A percentile compares a stretch with the other conserved stretches of the same genome.
Evolutionary conservation across 2,329 filamentous ascomycete species (phyloP).

Genomic region (Penicillium sp.): DNA sequence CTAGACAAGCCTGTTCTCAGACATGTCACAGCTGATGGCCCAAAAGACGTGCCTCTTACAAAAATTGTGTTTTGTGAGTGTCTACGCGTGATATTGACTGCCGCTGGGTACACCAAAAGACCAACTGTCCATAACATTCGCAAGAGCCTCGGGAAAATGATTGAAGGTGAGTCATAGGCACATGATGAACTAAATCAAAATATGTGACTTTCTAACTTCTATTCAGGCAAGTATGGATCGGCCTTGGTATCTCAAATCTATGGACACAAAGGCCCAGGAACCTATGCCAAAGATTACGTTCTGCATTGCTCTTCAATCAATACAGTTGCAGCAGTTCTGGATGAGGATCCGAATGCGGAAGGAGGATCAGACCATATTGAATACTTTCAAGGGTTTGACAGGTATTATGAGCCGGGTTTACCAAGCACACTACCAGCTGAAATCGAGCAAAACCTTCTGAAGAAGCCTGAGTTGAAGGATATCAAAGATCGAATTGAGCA

Average conservation of each 20-base stretch:
- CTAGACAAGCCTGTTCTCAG: slow-evolving; percentile 18
- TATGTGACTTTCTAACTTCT: too few species aligned
- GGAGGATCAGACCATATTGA: slow-evolving; percentile 17
- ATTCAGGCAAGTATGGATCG: slow-evolving; percentile 22
- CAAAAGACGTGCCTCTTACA: slow-evolving; percentile 13
- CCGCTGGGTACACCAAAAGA: slow-evolving; percentile 14
- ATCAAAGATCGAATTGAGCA: slow-evolving; percentile 10
- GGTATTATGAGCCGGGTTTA: slow-evolving; percentile 14
- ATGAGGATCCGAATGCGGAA: too few species aligned
- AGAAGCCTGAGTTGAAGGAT: slow-evolving; percentile 10
- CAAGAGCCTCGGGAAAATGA: slow-evolving; percentile 10
- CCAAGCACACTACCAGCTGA: slow-evolving; percentile 12
- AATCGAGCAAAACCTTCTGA: slow-evolving; percentile 14
- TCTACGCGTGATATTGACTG: slow-evolving; percentile 6
- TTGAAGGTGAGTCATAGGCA: slow-evolving; percentile 7
- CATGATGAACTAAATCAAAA: too few species aligned
- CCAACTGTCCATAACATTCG: slow-evolving; percentile 9
- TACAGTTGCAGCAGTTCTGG: slow-evolving; percentile 19
- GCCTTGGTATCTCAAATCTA: slow-evolving; percentile 24
- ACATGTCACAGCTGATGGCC: slow-evolving; percentile 14
- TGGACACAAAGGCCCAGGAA: slow-evolving; percentile 11
- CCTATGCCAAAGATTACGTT: slow-evolving; percentile 18
- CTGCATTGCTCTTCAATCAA: slow-evolving; percentile 21
- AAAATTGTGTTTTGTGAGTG: slow-evolving; percentile 11
- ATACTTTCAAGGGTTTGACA: slow-evolving; percentile 12